Evolutionary conservation across 164 flowering plant species (phyloP).

Genomic region (Macadamia integrifolia): DNA sequence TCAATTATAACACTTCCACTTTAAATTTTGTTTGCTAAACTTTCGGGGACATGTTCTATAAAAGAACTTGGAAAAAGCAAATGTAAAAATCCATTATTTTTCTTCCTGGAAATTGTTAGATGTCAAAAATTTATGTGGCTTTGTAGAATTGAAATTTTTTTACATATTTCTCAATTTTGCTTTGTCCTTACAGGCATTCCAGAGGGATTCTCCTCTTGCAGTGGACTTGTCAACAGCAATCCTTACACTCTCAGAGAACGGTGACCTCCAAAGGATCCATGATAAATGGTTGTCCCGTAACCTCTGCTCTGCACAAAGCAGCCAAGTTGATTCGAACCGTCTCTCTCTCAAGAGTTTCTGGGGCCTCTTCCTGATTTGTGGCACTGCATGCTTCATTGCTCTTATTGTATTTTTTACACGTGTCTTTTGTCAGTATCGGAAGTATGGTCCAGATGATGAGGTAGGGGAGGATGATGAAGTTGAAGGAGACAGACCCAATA

Average conservation of each 20-base stretch:
- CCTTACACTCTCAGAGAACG: constrained; percentile 82
- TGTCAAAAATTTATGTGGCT: no score
- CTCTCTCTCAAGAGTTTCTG: constrained; percentile 81
- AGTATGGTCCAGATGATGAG: constrained; percentile 32
- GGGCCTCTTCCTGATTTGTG: constrained; percentile 89
- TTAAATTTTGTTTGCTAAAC: no score
- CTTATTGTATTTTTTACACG: constrained; percentile 48
- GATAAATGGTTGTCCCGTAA: constrained; percentile 56
- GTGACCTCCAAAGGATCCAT: constrained; percentile 79
- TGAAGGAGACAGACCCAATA: constrained; percentile 18
- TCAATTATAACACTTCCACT: no score
- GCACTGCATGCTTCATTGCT: constrained; percentile 57
- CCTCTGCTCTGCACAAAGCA: constrained; percentile 37
- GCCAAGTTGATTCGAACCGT: constrained; percentile 32
- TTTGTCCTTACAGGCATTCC: constrained; percentile 57
- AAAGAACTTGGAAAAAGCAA: no score
- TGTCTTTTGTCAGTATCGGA: constrained; percentile 48
- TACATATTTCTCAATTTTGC: neutral
- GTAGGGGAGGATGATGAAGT: constrained; percentile 21
- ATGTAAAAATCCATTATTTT: no score
- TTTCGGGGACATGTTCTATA: no score
- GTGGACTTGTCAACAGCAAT: constrained; percentile 86
- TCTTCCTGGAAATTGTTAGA: no score
- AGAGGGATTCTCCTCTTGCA: constrained; percentile 87
- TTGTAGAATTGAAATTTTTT: no score